Evolutionary conservation across 2,329 filamentous ascomycete species (phyloP).

Genomic region (Aureobasidium zeae): DNA sequence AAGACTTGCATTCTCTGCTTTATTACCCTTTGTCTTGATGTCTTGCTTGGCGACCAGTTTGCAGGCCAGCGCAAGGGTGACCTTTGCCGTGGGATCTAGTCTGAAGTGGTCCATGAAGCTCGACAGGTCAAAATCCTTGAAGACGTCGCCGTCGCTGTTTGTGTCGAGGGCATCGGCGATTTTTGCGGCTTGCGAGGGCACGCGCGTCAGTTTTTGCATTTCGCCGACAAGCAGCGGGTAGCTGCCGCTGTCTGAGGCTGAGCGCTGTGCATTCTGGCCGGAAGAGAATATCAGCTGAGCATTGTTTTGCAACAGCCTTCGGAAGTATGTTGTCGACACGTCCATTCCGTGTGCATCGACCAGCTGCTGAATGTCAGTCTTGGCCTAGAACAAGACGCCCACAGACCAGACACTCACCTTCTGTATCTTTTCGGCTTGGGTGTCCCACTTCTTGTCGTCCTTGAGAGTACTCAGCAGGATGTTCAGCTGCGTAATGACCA

Average conservation of each 20-base stretch:
- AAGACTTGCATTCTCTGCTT: too few species aligned
- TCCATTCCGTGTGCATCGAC: conserved; percentile 99
- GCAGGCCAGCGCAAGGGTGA: conserved; percentile 78
- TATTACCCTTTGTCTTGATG: conserved; percentile 78
- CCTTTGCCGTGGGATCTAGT: conserved; percentile 78
- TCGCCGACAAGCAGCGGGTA: conserved; percentile 75
- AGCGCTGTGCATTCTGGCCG: conserved; percentile 46
- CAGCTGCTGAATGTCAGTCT: conserved; percentile 48
- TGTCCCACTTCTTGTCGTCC: conserved; percentile 94
- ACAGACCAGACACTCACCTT: conserved; percentile 52
- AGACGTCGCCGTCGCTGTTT: conserved; percentile 74
- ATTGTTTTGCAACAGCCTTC: conserved; percentile 84
- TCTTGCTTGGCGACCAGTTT: conserved; percentile 73
- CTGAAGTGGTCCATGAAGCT: conserved; percentile 96
- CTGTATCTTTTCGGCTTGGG: conserved; percentile 80
- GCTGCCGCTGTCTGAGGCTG: conserved; percentile 58
- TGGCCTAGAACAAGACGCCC: neutral
- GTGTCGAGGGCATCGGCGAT: conserved; percentile 91
- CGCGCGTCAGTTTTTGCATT: conserved; percentile 74
- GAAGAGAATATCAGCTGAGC: conserved; percentile 69
- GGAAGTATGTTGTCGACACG: conserved; percentile 92
- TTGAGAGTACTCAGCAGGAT: conserved; percentile 89
- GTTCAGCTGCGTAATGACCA: conserved; percentile 91
- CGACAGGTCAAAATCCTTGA: conserved; percentile 91
- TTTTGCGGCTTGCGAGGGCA: conserved; percentile 73